Evolutionary conservation across 1,139 yeast species (phyloP).

Genomic region (Suhomyces yuchorum): DNA sequence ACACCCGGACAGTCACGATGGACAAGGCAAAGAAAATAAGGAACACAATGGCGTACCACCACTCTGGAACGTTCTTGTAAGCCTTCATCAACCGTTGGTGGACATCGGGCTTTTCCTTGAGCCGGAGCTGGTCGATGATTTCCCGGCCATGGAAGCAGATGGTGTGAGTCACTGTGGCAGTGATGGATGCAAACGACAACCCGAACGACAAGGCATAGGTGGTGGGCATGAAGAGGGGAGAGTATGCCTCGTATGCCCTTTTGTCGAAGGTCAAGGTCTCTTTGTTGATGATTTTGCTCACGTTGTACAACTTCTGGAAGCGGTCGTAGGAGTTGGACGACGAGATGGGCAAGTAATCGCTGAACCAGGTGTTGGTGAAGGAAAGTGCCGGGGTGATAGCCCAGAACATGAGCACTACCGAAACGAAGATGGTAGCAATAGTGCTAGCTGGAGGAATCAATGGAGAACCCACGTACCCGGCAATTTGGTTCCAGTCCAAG

Average conservation of each 20-base stretch:
- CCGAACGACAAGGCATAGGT: slow-evolving; percentile 67
- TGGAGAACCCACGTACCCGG: slow-evolving; percentile 66
- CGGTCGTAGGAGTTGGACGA: slow-evolving; percentile 44
- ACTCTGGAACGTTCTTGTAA: slow-evolving; percentile 64
- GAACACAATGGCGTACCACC: slow-evolving; percentile 60
- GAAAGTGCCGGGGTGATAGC: slow-evolving; percentile 43
- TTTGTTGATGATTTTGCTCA: slow-evolving; percentile 43
- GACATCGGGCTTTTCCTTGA: slow-evolving; percentile 55
- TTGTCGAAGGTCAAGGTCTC: slow-evolving; percentile 45
- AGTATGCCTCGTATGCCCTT: slow-evolving; percentile 49
- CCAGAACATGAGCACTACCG: slow-evolving; percentile 41
- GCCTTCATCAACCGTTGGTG: slow-evolving; percentile 63
- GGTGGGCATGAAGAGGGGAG: slow-evolving; percentile 66
- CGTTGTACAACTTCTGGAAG: slow-evolving; percentile 36
- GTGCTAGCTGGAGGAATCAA: slow-evolving; percentile 68
- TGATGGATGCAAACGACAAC: slow-evolving; percentile 61
- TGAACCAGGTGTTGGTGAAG: slow-evolving; percentile 46
- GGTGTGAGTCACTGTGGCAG: slow-evolving; percentile 61
- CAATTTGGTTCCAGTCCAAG: slow-evolving; percentile 48
- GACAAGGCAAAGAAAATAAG: slow-evolving; percentile 42
- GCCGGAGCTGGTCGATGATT: slow-evolving; percentile 46
- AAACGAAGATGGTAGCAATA: slow-evolving; percentile 47
- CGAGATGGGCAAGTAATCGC: slow-evolving; percentile 47
- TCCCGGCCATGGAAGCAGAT: slow-evolving; percentile 57
- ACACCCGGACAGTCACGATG: slow-evolving; percentile 40